Evolutionary conservation across 192 early-diverging fungal species (phyloP).

Genomic region (Coemansia umbellata): DNA sequence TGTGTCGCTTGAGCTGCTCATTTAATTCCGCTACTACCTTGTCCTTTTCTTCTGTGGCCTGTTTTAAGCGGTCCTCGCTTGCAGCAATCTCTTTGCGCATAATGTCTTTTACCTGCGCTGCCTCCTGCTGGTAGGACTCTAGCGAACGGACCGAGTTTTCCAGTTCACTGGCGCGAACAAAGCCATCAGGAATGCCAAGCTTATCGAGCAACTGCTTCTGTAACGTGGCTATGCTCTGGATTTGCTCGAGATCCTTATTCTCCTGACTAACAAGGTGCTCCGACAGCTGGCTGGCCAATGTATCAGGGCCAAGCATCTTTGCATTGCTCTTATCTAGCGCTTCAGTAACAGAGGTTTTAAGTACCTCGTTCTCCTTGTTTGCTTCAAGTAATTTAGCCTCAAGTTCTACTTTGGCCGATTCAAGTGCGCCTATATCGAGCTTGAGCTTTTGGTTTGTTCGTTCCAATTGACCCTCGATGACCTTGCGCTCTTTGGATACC

Average conservation of each 20-base stretch:
- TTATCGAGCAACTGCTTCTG: slow-evolving; percentile 4
- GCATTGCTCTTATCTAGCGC: no score
- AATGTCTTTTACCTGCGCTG: slow-evolving; percentile 25
- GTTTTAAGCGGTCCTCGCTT: slow-evolving; percentile 11
- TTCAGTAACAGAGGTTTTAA: not conserved
- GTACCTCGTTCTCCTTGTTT: not conserved
- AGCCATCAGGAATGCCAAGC: slow-evolving; percentile 23
- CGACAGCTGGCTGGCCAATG: slow-evolving; percentile 8
- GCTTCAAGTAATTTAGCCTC: slow-evolving; percentile 4
- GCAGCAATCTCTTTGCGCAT: slow-evolving; percentile 23
- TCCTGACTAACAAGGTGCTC: not conserved
- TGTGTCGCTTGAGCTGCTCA: slow-evolving; percentile 2
- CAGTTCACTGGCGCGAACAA: slow-evolving; percentile 20
- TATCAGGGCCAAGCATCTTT: no score
- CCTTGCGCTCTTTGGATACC: slow-evolving; percentile 34
- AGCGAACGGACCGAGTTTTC: slow-evolving; percentile 3
- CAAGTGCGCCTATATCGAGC: slow-evolving; percentile 18
- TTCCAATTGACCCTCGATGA: slow-evolving; percentile 40
- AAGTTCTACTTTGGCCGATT: no score
- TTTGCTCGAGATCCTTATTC: not conserved
- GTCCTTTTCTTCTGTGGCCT: slow-evolving; percentile 8
- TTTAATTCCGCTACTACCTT: not conserved
- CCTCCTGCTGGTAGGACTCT: slow-evolving; percentile 15
- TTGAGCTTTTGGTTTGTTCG: slow-evolving; percentile 33
- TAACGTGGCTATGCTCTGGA: not conserved